These are phyloP conservation scores for Acmispon strigosus DNA, from an alignment of 306 rosid genomes.

Conservation along the genomic window DNA sequence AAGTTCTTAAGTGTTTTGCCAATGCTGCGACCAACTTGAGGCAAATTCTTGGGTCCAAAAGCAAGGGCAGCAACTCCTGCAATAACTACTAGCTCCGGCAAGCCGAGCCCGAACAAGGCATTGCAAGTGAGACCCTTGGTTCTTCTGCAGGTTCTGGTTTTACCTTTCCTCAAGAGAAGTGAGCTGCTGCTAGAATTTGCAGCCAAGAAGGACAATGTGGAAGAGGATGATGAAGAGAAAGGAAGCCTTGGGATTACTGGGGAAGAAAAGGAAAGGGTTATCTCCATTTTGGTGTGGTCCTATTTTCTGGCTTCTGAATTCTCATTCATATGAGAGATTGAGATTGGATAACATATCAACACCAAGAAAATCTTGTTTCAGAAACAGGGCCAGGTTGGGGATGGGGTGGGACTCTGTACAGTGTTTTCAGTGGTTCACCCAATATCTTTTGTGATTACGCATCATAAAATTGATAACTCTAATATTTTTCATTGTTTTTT, in stretches of 20 bases:
- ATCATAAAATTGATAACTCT: not conserved
- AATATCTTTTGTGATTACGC: not conserved
- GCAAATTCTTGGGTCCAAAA: slow-evolving; percentile 83
- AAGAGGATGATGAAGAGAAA: not conserved
- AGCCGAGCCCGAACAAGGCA: slow-evolving; percentile 78
- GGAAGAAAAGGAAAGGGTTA: slow-evolving; percentile 33
- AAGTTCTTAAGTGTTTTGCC: slow-evolving; percentile 88
- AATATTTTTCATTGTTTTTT: not conserved
- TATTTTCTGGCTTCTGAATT: not conserved
- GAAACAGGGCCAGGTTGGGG: not conserved
- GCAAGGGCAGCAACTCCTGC: slow-evolving; percentile 83
- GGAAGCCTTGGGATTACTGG: slow-evolving; percentile 21
- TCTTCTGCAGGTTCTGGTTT: slow-evolving; percentile 24
- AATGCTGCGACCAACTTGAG: slow-evolving; percentile 68
- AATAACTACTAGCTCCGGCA: slow-evolving; percentile 76
- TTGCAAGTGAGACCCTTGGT: slow-evolving; percentile 51
- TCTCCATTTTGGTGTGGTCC: slow-evolving; percentile 30
- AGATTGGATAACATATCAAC: not conserved
- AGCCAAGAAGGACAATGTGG: slow-evolving; percentile 36
- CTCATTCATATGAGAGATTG: no score
- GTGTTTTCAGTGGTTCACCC: not conserved
- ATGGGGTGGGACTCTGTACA: not conserved
- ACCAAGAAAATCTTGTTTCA: not conserved
- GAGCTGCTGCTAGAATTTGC: slow-evolving; percentile 14
- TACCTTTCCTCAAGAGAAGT: slow-evolving; percentile 21